These are phyloP conservation scores for Elaeagnus macrophylla DNA, from an alignment of 306 rosid genomes.

Conservation along the genomic window DNA sequence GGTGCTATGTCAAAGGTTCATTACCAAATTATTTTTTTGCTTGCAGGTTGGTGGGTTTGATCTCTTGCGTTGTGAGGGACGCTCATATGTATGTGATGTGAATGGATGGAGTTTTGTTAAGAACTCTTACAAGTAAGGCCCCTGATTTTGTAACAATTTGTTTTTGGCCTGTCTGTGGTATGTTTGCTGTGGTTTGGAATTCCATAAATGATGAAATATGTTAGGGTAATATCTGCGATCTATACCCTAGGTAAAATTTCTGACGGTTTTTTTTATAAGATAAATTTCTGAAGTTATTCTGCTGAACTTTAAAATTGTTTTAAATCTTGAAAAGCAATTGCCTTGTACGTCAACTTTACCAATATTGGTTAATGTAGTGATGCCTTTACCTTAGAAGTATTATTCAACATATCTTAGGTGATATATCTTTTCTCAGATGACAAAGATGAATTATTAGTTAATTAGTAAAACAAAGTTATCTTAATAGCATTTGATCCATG, in stretches of 20 bases:
- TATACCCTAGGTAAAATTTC: too few relatives aligned
- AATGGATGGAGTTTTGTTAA: conserved; percentile 99
- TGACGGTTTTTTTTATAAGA: too few relatives aligned
- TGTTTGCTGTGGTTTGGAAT: conserved; percentile 14
- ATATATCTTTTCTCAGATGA: too few relatives aligned
- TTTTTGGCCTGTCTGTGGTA: conserved; percentile 9
- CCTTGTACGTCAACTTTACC: background rate
- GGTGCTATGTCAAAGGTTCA: conserved; percentile 13
- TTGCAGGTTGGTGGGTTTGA: conserved; percentile 97
- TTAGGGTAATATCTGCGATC: too few relatives aligned
- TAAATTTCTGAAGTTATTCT: too few relatives aligned
- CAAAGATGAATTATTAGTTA: background rate
- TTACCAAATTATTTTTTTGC: conserved; percentile 17
- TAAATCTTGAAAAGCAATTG: background rate
- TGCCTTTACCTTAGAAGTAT: too few relatives aligned
- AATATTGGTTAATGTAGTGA: too few relatives aligned
- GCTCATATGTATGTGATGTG: conserved; percentile 96
- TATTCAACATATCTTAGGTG: too few relatives aligned
- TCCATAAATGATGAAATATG: background rate
- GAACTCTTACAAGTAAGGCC: conserved; percentile 81
- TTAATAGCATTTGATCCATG: background rate
- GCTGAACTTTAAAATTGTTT: background rate
- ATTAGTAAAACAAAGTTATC: background rate
- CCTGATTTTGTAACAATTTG: conserved; percentile 11
- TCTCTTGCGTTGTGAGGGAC: conserved; percentile 88